A percentile compares a stretch with the other conserved stretches of the same genome.
Evolutionary conservation across 352 stramenopile species (phyloP).

Genomic region (Phytophthora fragariaefolia): DNA sequence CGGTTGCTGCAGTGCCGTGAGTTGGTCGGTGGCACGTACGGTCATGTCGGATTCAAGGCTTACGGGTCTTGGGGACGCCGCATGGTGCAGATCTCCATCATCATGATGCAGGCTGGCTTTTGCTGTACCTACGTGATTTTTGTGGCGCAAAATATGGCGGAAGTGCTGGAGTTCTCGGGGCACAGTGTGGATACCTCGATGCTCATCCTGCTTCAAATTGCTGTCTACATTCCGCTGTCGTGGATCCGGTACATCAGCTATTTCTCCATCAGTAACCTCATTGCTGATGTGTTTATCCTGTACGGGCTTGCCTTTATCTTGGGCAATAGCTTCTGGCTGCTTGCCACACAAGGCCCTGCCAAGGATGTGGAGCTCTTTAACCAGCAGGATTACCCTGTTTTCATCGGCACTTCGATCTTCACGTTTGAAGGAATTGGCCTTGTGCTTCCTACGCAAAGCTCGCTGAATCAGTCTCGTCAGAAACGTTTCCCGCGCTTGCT

Average conservation of each 20-base stretch:
- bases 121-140: conserved; percentile 90
- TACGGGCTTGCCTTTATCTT: conserved; percentile 81
- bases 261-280: conserved; percentile 86
- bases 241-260: conserved; percentile 90
- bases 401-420: conserved; percentile 83
- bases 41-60: conserved; percentile 73
- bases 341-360: conserved; percentile 51
- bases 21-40: conserved; percentile 78
- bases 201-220: conserved; percentile 78
- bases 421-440: conserved; percentile 87
- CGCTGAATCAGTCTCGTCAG: conserved; percentile 67
- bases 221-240: conserved; percentile 78
- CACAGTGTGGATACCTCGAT: conserved; percentile 47
- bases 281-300: conserved; percentile 86
- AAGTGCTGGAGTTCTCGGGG: conserved; percentile 73
- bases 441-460: conserved; percentile 75
- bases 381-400: conserved; percentile 70
- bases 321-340: conserved; percentile 72
- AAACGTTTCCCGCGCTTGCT: conserved; percentile 70
- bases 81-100: conserved; percentile 85
- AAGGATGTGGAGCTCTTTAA: conserved; percentile 77
- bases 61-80: conserved; percentile 70
- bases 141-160: conserved; percentile 76
- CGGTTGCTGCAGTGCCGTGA: conserved; percentile 73
- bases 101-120: conserved; percentile 86